Evolutionary conservation across 2,329 filamentous ascomycete species (phyloP).

Genomic region (Hyphodiscus sp.): DNA sequence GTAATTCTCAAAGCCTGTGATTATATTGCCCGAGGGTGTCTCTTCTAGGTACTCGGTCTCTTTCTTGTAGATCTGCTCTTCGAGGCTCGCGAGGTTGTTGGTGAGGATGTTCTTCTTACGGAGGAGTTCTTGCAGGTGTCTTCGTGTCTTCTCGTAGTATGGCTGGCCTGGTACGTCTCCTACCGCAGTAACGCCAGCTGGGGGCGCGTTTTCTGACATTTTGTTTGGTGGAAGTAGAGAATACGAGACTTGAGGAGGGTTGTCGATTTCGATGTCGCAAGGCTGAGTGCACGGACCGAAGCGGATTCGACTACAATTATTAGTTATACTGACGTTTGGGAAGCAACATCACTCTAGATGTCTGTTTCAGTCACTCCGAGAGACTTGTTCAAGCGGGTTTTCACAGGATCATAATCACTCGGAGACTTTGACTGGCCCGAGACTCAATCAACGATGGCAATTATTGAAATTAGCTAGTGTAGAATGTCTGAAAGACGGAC

Average conservation of each 20-base stretch:
- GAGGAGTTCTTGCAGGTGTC: constrained; percentile 60
- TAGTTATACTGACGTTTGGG: background rate
- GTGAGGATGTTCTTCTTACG: constrained; percentile 51
- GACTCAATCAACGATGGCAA: too few relatives aligned
- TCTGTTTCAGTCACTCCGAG: too few relatives aligned
- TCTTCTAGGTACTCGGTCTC: constrained; percentile 89
- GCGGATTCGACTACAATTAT: background rate
- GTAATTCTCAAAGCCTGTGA: constrained; percentile 96
- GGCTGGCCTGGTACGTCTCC: constrained; percentile 46
- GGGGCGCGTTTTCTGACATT: constrained; percentile 44
- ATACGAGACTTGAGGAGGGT: background rate
- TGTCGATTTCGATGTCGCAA: background rate
- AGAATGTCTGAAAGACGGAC: too few relatives aligned
- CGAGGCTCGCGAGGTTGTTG: constrained; percentile 32
- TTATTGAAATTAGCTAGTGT: too few relatives aligned
- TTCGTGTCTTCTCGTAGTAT: constrained; percentile 68
- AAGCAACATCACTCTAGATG: too few relatives aligned
- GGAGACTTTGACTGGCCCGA: too few relatives aligned
- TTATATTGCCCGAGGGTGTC: constrained; percentile 86
- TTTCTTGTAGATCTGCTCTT: constrained; percentile 77
- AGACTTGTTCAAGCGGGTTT: background rate
- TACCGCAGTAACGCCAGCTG: constrained; percentile 28
- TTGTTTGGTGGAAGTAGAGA: background rate
- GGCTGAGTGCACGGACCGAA: background rate
- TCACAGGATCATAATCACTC: too few relatives aligned